A percentile compares a stretch with the other conserved stretches of the same genome.
Conservation (phyloP, 495 filamentous ascomycete species). For the Tuber magnatum region DNA sequence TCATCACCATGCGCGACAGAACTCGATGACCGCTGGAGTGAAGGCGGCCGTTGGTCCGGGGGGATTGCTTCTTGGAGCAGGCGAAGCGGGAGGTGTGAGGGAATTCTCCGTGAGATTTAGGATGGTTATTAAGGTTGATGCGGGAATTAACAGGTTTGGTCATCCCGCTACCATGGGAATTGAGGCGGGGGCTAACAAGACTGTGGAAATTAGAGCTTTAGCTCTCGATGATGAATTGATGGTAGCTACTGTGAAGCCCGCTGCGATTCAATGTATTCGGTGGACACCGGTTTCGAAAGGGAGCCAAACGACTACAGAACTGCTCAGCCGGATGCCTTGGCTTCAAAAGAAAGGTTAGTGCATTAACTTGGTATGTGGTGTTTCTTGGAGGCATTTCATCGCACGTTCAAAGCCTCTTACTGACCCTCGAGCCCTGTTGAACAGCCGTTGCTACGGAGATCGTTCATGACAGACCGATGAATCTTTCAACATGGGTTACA, state of each 20-base stretch:
- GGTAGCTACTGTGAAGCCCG: conserved; percentile 86
- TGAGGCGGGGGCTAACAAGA: background rate
- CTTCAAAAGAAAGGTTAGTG: conserved; percentile 60
- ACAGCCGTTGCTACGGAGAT: conserved; percentile 55
- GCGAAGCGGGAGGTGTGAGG: conserved; percentile 69
- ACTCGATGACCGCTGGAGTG: conserved; percentile 54
- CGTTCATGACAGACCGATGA: conserved; percentile 97
- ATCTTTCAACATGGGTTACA: conserved; percentile 86
- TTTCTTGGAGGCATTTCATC: conserved; percentile 5
- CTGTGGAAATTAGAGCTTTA: conserved; percentile 51
- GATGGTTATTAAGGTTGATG: conserved; percentile 97
- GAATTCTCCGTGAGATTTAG: conserved; percentile 87
- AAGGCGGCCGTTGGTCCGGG: conserved; percentile 51
- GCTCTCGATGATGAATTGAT: conserved; percentile 90
- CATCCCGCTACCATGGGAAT: background rate
- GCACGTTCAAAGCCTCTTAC: background rate
- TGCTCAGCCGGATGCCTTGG: conserved; percentile 80
- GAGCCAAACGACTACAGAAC: conserved; percentile 81
- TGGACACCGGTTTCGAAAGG: conserved; percentile 80
- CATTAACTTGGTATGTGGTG: conserved; percentile 30
- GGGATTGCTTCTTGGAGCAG: conserved; percentile 55
- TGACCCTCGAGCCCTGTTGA: conserved; percentile 6
- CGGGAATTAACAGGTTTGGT: conserved; percentile 63
- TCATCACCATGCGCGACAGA: conserved; percentile 63
- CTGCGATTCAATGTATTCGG: conserved; percentile 89